Percentiles rank a stretch among this genome's conserved stretches.
phyloP scores from a whole-genome alignment of 345 rosid species.

The Citrus hindsii region DNA sequence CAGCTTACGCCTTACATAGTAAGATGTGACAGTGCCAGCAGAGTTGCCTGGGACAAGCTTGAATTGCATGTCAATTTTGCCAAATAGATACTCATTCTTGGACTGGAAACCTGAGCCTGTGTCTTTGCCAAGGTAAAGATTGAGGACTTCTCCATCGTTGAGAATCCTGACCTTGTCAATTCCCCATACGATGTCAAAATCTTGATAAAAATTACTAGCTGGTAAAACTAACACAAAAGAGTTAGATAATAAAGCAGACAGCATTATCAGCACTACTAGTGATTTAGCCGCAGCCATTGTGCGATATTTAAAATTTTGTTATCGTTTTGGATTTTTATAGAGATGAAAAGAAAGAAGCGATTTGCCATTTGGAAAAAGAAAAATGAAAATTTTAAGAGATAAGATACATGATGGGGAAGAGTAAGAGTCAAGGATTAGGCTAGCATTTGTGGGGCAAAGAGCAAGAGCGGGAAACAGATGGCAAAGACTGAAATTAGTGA shows the following conservation, averaged over 20 bases:
- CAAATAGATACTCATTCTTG: slow-evolving; percentile 33
- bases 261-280: not conserved
- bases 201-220: slow-evolving; percentile 28
- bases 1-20: slow-evolving; percentile 41
- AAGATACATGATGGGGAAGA: not conserved
- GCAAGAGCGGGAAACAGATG: not conserved
- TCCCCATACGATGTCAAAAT: slow-evolving; percentile 43
- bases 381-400: not conserved
- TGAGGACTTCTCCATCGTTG: slow-evolving; percentile 28
- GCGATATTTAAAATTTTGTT: not conserved
- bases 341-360: no score
- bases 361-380: not conserved
- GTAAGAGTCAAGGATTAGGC: not conserved
- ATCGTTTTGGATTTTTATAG: not conserved
- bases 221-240: not conserved
- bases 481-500: not conserved
- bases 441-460: not conserved
- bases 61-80: slow-evolving; percentile 42
- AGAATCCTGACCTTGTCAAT: slow-evolving; percentile 31
- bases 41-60: slow-evolving; percentile 60
- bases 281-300: not conserved
- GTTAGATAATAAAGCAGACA: not conserved
- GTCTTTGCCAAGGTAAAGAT: slow-evolving; percentile 36
- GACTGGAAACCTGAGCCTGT: slow-evolving; percentile 53
- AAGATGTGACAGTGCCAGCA: slow-evolving; percentile 53